Percentiles rank a stretch among this genome's conserved stretches.
phyloP scores from a whole-genome alignment of 2,329 filamentous ascomycete species.

The Aspergillus brunneoviolaceus region DNA sequence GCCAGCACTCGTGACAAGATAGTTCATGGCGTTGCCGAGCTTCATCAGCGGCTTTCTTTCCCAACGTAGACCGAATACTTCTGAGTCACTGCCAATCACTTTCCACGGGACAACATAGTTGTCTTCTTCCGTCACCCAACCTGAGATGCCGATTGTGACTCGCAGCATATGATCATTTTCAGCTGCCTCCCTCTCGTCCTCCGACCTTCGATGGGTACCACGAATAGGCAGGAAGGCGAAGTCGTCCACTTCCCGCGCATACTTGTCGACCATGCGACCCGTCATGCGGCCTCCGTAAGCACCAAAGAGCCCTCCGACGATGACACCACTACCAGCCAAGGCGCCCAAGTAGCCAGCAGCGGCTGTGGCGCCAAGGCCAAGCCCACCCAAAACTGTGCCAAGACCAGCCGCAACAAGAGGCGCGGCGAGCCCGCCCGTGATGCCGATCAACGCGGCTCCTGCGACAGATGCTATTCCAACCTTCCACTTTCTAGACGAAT shows the following conservation, averaged over 20 bases:
- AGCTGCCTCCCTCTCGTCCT: conserved; percentile 41
- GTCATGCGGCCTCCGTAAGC: conserved; percentile 86
- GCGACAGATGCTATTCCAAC: conserved; percentile 85
- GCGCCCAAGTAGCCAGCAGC: conserved; percentile 77
- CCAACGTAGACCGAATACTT: conserved; percentile 81
- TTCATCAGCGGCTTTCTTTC: conserved; percentile 76
- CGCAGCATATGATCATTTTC: conserved; percentile 66
- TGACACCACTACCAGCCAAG: conserved; percentile 73
- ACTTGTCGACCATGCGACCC: conserved; percentile 83
- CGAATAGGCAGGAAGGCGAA: conserved; percentile 80
- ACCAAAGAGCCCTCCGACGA: conserved; percentile 84
- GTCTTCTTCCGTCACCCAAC: conserved; percentile 72
- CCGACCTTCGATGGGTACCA: conserved; percentile 50
- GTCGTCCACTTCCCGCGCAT: conserved; percentile 80
- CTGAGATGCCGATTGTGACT: conserved; percentile 78
- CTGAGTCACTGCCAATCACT: conserved; percentile 68
- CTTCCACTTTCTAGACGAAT: conserved; percentile 68
- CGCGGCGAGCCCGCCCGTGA: conserved; percentile 75
- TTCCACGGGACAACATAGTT: conserved; percentile 78
- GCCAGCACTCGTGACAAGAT: conserved; percentile 74
- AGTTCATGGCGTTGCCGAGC: conserved; percentile 74
- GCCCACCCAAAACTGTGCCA: conserved; percentile 73
- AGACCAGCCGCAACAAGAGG: conserved; percentile 76
- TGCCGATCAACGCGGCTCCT: conserved; percentile 80
- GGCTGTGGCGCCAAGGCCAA: conserved; percentile 70